phyloP scores from a whole-genome alignment of 805 yeast genomes.

The Kodamaea jinghongensis region DNA sequence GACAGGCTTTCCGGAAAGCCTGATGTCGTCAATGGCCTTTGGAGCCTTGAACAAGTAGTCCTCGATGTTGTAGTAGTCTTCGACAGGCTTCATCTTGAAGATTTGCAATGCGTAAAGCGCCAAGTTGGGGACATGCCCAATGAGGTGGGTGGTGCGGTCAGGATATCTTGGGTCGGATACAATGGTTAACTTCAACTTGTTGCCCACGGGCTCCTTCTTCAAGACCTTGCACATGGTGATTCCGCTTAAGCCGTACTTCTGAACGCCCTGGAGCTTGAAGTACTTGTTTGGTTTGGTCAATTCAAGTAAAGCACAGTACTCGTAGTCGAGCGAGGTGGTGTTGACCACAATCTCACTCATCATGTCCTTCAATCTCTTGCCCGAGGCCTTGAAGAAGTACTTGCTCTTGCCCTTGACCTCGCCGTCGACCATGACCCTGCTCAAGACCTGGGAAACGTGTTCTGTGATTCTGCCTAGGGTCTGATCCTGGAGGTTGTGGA shows the following conservation, averaged over 20 bases:
- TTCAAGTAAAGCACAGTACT: slow-evolving; percentile 20
- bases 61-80: neutral
- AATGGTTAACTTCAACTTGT: neutral
- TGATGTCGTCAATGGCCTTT: neutral
- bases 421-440: slow-evolving; percentile 17
- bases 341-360: slow-evolving; percentile 4
- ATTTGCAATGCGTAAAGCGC: neutral
- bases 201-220: neutral
- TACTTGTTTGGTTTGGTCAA: slow-evolving; percentile 26
- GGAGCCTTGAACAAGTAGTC: neutral
- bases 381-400: slow-evolving; percentile 23
- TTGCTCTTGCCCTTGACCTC: slow-evolving; percentile 27
- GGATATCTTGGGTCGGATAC: slow-evolving; percentile 7
- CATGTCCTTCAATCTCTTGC: slow-evolving; percentile 3
- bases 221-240: slow-evolving; percentile 14
- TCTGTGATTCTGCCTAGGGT: slow-evolving; percentile 8
- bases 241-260: slow-evolving; percentile 21
- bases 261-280: slow-evolving; percentile 18
- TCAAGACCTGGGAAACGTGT: slow-evolving; percentile 19
- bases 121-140: neutral
- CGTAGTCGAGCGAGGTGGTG: slow-evolving; percentile 5
- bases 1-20: neutral
- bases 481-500: neutral
- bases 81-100: neutral
- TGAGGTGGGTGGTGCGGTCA: slow-evolving; percentile 9